Evolutionary conservation across 768 basidiomycete species (phyloP).

Genomic region (Hysterangium stoloniferum): DNA sequence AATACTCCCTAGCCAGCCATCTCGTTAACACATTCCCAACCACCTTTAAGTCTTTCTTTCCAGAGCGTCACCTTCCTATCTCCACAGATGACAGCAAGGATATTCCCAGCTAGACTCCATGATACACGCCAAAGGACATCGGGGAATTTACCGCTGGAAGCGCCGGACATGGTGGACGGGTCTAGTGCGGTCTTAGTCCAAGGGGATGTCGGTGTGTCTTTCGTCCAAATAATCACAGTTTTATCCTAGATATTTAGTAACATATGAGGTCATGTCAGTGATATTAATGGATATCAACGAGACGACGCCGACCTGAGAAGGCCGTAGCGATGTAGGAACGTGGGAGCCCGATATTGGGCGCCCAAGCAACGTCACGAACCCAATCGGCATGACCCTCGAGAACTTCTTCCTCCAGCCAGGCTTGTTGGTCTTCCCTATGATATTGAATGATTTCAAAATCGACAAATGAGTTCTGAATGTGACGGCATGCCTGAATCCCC

Average conservation of each 20-base stretch:
- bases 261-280: not conserved
- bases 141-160: conserved; percentile 73
- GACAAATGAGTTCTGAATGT: too few relatives aligned
- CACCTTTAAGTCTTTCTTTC: conserved; percentile 95
- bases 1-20: conserved; percentile 85
- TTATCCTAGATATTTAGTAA: conserved; percentile 50
- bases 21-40: conserved; percentile 96
- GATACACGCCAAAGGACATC: conserved; percentile 99
- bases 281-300: not conserved
- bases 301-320: conserved; percentile 58
- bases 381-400: conserved; percentile 40
- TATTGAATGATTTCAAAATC: too few relatives aligned
- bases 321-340: conserved; percentile 94
- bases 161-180: conserved; percentile 44
- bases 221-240: conserved; percentile 88
- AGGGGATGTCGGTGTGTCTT: conserved; percentile 60
- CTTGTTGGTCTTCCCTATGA: conserved; percentile 46
- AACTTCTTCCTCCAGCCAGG: conserved; percentile 17
- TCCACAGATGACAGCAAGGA: conserved; percentile 93
- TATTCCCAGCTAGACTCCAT: conserved; percentile 95
- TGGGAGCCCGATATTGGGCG: conserved; percentile 92
- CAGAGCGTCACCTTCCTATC: conserved; percentile 97
- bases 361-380: conserved; percentile 58
- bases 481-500: conserved; percentile 8
- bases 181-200: conserved; percentile 82